Base-by-base conservation (phyloP, 169 alveolate species). In the Plasmodium berghei region DNA sequence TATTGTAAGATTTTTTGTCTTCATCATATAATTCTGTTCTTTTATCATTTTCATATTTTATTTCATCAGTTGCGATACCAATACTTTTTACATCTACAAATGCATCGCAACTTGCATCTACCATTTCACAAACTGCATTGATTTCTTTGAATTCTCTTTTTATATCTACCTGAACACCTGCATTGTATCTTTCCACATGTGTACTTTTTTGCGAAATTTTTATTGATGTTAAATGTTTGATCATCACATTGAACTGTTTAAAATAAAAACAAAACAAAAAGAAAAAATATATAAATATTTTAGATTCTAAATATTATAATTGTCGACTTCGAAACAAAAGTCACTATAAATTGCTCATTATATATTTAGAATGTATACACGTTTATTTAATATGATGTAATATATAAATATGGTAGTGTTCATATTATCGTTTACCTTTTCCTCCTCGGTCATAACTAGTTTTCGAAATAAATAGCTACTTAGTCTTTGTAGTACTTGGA, bases 361-460 rank as follows among this genome's bases (percentile, higher is more conserved):
- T 4, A 34, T 34, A 34, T 34, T 28, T 34, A 34, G 4, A 34
- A 34, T 34, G 8, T 4, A 34, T 34, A 34, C 42, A 34, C 42
- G 3, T 34, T 34, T 34, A 34, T 0, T 34, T 34, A 34, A 34
- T 34, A 34, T 34, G 8, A 5, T 28, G 42, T 34, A 34, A 34
- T 28, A 34, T 34, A 34, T 34, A 34, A 34, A 4, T 8, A 34
- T 34, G 42, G 8, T 34, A 34, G 42, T 0, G 42, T 34, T 34
- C 42, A 34, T 34, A 3, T 34, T 34, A 3, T 34, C 5, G 24
- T 58, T 4, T 77, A 77, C 89, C 63, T 77, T 77, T 52, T 77
- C 89, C 59, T 77, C 77, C 20, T 77, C 89, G 6, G 89, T 77
- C 89, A 77, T 77, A 55, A 77, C 45, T 64, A 77, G 66, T 77